Base-by-base conservation (phyloP, 2,329 filamentous ascomycete species). In the Colletotrichum sidae region DNA sequence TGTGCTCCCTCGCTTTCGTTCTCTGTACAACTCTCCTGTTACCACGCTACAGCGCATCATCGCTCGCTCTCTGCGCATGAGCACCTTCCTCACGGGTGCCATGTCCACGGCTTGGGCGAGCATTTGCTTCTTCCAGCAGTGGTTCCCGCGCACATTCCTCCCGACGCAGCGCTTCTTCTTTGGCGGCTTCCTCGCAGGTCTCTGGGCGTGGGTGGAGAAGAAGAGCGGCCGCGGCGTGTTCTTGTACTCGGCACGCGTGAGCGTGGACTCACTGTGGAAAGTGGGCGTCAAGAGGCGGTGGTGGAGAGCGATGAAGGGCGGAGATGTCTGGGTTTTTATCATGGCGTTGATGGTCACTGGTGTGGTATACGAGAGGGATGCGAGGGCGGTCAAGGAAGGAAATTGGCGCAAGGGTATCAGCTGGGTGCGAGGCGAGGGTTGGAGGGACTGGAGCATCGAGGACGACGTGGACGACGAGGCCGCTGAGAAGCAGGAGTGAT, bases 161-260 rank as follows among this genome's bases (percentile, higher is more conserved):
- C 87, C 94, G 0, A 94, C 91, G 0, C 92, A 96, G 75, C 88
- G 96, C 25, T 96, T 96, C 84, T 97, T 96, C 84, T 82, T 97
- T 0, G 92, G 93, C 56, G 95, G 96, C 8, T 92, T 95, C 75
- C 73, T 96, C 1, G 93, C 92, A 1, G 96, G 96, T 0, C 78
- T 96, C 34, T 97, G 94, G 89, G 92, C 92, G 0, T 92, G 92
- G 76, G 79, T 97, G 2, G 91, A 94, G 74, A 83, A 90, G 49
- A 81, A 83, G 54, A 81, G 85, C 66, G 87, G 90, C 46, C 81
- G 92, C 13, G 83, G 85, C 1, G 86, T 92, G 59, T 97, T 96
- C 77, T 72, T 97, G 67, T 96, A 96, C 77, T 90, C 88, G 69
- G 88, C 92, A 37, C 86, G 94, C 2, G 81, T 90, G n/a, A 93